Evolutionary conservation across 371 early-diverging fungal species (phyloP), one percentile per base, ranked within the genome.

Genomic region (Smittium culicis): DNA sequence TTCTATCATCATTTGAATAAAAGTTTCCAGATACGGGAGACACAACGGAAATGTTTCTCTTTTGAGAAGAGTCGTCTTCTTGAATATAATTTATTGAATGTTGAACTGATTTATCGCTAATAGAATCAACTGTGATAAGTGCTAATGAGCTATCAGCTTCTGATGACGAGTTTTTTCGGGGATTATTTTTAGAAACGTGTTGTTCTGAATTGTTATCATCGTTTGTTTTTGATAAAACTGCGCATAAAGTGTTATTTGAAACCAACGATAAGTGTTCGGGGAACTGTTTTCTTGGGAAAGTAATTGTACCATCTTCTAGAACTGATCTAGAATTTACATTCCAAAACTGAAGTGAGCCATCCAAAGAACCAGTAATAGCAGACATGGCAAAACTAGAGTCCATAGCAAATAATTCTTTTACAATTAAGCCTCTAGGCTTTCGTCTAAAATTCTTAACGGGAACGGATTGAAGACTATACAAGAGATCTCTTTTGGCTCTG

Each of bases 291-390:
- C 30, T 29, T 35, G 62, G 29, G 30, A 62, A 14, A 14, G 8
- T 32, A 14, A 62, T 20, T 20, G 30, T 11, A 24, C 62, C 30
- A 29, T 55, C 33, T 14, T 27, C 56, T 17, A 56, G 27, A 3
- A 45, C 56, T 20, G 55, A 55, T 27, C 61, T 32, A 16, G 66
- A 14, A 5, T 34, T 56, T 3, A 60, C 34, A 35, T 65, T 33
- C 57, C 66, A 60, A 56, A 65, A 65, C 66, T 65, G 66, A 35
- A 65, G 33, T 16, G 66, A 25, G 2, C 66, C 66, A 35, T 65
- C 66, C 2, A 65, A 25, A 2, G 66, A 65, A 3, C 57, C 60
- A 5, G 66, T 65, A 34, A 65, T 30, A 25, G 66, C 60, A 33
- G 66, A 14, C 34, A 65, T 32, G 3, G 24, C 2, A 20, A 58